Percentiles rank a stretch among this genome's conserved stretches.
phyloP scores from a whole-genome alignment of 495 filamentous ascomycete species.

The Aspergillus bertholletiae region DNA sequence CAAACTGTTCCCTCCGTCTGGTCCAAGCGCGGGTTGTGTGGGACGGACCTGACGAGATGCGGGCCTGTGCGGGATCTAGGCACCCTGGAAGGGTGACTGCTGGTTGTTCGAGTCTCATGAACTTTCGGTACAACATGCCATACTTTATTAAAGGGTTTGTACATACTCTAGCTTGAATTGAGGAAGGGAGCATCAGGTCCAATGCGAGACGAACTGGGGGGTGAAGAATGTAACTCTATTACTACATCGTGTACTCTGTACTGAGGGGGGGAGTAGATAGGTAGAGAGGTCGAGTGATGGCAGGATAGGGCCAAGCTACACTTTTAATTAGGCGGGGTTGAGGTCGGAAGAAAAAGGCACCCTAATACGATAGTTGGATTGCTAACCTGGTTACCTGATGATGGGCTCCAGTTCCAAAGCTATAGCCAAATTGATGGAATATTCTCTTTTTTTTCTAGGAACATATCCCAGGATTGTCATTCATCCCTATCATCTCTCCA shows the following conservation, averaged over 20 bases:
- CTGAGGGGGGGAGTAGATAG: not conserved
- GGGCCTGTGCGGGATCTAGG: slow-evolving; percentile 20
- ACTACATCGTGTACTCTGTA: not conserved
- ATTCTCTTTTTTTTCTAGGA: not conserved
- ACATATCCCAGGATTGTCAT: not conserved
- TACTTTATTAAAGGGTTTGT: not conserved
- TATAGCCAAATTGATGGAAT: not conserved
- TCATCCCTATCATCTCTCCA: not conserved
- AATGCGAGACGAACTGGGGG: not conserved
- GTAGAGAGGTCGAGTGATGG: not conserved
- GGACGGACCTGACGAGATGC: slow-evolving; percentile 15
- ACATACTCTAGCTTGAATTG: not conserved
- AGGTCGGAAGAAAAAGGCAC: slow-evolving; percentile 1
- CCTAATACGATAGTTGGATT: not conserved
- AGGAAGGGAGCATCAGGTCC: not conserved
- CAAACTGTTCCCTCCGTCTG: not conserved
- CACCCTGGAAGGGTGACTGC: not conserved
- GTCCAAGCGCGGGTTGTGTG: slow-evolving; percentile 12
- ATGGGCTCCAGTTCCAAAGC: not conserved
- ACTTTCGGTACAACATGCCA: not conserved
- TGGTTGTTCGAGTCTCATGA: not conserved
- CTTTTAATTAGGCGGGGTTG: slow-evolving; percentile 5
- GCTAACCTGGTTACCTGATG: not conserved
- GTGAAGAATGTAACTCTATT: not conserved
- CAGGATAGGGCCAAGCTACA: not conserved